These are phyloP conservation scores for Lojkania enalia DNA, from an alignment of 2,329 filamentous ascomycete species.

Conservation along the genomic window DNA sequence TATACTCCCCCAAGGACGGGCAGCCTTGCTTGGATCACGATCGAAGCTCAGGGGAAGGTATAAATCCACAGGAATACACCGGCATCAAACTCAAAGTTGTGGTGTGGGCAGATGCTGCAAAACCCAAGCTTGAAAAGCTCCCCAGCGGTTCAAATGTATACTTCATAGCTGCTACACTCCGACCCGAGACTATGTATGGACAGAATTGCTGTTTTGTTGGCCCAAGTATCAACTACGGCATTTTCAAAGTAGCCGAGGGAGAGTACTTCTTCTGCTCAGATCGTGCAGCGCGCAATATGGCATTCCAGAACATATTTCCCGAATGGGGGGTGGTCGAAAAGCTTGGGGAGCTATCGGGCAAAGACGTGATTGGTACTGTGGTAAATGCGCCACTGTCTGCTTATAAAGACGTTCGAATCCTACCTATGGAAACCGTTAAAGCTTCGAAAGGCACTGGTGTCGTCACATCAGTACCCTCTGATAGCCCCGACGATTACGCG, in stretches of 20 bases:
- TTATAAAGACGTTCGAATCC: conserved; percentile 80
- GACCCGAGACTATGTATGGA: conserved; percentile 98
- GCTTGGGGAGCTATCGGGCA: conserved; percentile 73
- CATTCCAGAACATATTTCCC: conserved; percentile 85
- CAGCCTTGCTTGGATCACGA: conserved; percentile 90
- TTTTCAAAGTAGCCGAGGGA: conserved; percentile 69
- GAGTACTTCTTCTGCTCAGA: conserved; percentile 86
- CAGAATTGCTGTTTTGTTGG: conserved; percentile 96
- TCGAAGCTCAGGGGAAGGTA: conserved; percentile 76
- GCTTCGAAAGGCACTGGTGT: conserved; percentile 95
- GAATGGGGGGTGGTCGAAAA: conserved; percentile 75
- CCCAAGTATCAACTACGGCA: conserved; percentile 83
- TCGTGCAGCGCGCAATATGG: conserved; percentile 89
- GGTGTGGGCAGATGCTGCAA: conserved; percentile 81
- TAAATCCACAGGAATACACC: conserved; percentile 88
- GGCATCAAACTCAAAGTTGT: conserved; percentile 88
- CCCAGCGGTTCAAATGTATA: conserved; percentile 79
- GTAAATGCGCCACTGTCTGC: conserved; percentile 83
- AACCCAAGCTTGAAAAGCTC: conserved; percentile 74
- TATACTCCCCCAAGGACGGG: conserved; percentile 84
- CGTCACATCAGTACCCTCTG: conserved; percentile 92
- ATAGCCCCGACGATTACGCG: conserved; percentile 93
- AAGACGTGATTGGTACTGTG: conserved; percentile 82
- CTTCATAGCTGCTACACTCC: conserved; percentile 87
- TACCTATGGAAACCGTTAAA: conserved; percentile 94